Base-by-base conservation (phyloP, 306 rosid genomes). In the Cicer judaicum region DNA sequence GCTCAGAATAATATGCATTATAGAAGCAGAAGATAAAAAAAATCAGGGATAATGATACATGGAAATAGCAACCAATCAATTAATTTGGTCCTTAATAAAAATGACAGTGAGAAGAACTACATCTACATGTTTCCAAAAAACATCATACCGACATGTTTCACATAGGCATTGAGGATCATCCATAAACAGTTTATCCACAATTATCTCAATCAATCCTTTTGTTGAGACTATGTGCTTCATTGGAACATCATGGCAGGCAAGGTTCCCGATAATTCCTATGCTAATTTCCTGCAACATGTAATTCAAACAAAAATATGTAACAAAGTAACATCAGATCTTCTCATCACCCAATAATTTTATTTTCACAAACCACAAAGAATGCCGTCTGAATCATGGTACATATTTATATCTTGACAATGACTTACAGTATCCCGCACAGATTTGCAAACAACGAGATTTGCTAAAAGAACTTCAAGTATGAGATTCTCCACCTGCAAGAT, bases 201-300 rank as follows among this genome's bases (percentile, higher is more conserved):
- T 81, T 39, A 66, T 70, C 70, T 84, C 90, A 64, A 85, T 71
- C 78, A 94, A 77, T 81, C 91, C 90, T 59, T 85, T 79, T 68
- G 88, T 83, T 3, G 86, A 78, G 74, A 85, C 79, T 73, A 94
- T 64, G 53, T 15, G 84, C 77, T 85, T 82, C 91, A 88, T 79
- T 13, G 80, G 91, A 80, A 71, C 83, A 78, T 91, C 91, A 50
- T 94, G 96, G 82, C 97, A 94, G 50, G 96, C 94, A 62, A 91
- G 91, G 84, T 94, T 94, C 79, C 95, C 97, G 52, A 92, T 82
- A 70, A 94, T 88, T 73, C 97, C 98, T 38, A 88, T 78, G 81
- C 79, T 49, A 79, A 91, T 88, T 76, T 94, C 98, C 98, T 94
- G 85, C 74, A 80, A 63, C 64, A 55, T 14, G 65, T 71, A 79